Base-by-base conservation (phyloP, 1,284 basidiomycete genomes). In the Thecaphora frezii region DNA sequence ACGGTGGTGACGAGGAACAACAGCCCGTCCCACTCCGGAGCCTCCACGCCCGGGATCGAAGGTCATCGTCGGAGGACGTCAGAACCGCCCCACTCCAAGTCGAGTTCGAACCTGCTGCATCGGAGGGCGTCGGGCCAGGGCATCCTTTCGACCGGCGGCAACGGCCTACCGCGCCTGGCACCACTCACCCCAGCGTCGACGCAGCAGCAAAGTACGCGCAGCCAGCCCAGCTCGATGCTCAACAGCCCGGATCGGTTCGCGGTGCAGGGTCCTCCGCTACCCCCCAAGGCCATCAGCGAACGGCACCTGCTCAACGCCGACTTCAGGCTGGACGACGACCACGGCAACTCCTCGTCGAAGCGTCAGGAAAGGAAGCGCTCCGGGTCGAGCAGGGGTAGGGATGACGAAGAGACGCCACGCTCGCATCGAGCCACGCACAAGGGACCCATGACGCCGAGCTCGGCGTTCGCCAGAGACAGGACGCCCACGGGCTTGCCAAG, bases 201-300 rank as follows among this genome's bases (percentile, higher is more conserved):
- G 4, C 33, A 36, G 26, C 22, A 21, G 2, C 22, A 19, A 19
- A 10, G 18, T 19, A 3, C 3, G 21, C 3, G 22, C 12, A 18
- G 33, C 33, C 33, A 41, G 19, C 46, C 63, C 19, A 38, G 49
- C 39, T 69, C 67, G 23, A 21, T 54, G 33, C 51, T 73, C 44
- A 56, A 71, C 43, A 68, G 67, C 39, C 74, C 74, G 0, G 71
- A 75, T 44, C 65, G 74, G 0, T 77, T 73, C 38, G 71, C 71
- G 14, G 39, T 72, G 21, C 67, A 68, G 19, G 74, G 74, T 2
- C 74, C 74, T 4, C 74, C 74, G 1, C 42, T 58, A 5, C 69
- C 74, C 2, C 74, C 74, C 14, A 58, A 56, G 24, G 72, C 73
- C 26, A 63, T 75, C 44, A 71, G 66, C 48, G 63, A 71, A 44